These are phyloP conservation scores for Pestalotiopsis sp. DNA, from an alignment of 2,329 filamentous ascomycete genomes.

Conservation along the genomic window DNA sequence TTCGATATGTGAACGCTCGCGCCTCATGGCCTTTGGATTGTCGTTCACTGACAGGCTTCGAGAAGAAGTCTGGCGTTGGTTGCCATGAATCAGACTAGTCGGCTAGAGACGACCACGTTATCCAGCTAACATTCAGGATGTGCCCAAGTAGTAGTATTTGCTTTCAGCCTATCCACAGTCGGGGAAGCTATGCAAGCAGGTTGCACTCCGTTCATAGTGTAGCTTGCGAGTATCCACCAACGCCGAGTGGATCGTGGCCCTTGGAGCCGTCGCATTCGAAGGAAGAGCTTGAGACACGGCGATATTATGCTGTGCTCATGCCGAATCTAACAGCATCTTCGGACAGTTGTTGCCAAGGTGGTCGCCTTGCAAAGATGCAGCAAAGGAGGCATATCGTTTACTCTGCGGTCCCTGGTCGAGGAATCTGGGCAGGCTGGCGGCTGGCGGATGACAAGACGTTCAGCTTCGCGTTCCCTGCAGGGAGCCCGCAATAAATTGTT, in stretches of 20 bases:
- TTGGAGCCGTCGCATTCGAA: neutral
- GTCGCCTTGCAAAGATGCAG: neutral
- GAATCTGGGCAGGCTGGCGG: neutral
- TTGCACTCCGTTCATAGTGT: neutral
- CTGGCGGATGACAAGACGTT: neutral
- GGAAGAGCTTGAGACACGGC: neutral
- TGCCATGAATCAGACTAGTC: neutral
- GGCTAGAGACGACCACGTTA: neutral
- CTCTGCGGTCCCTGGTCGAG: neutral
- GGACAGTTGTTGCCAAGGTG: neutral
- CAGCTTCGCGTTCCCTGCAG: neutral
- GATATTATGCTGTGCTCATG: neutral
- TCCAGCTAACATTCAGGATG: neutral
- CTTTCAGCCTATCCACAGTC: neutral
- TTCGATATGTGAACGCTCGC: neutral
- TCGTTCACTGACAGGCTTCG: slow-evolving; percentile 6
- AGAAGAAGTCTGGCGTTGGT: slow-evolving; percentile 10
- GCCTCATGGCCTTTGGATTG: neutral
- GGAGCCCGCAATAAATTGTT: neutral
- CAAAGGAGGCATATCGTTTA: neutral
- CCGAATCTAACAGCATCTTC: neutral
- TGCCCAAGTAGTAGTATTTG: neutral
- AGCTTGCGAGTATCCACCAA: neutral
- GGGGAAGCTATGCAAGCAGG: neutral
- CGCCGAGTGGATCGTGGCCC: neutral